Conservation (phyloP, 192 early-diverging fungal genomes). For the Coemansia aciculifera region DNA sequence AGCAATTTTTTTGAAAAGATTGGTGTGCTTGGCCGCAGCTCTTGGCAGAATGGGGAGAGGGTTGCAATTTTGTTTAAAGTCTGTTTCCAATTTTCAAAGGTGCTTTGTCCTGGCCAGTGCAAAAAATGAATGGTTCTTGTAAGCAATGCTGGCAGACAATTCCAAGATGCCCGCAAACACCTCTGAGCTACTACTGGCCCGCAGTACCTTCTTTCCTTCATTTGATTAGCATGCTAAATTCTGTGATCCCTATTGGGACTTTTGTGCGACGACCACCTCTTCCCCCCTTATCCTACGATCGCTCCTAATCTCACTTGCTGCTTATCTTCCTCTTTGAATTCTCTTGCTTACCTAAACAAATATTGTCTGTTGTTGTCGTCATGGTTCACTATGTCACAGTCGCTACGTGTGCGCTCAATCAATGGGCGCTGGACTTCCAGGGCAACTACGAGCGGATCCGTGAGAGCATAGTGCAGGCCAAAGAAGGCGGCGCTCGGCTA, state of each 20-base stretch:
- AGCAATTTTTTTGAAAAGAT: neutral
- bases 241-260: neutral
- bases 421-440: constrained; percentile 96
- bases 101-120: no score
- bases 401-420: constrained; percentile 81
- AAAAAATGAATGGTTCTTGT: no score
- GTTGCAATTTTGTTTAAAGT: no score
- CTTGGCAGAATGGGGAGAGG: no score
- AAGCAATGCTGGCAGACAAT: no score
- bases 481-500: constrained; percentile 73
- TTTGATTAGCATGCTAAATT: neutral
- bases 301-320: neutral
- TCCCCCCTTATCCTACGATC: neutral
- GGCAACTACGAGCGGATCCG: constrained; percentile 89
- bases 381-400: constrained; percentile 66
- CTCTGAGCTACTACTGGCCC: no score
- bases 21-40: neutral
- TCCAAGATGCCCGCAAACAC: no score
- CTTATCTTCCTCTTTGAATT: neutral
- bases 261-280: neutral
- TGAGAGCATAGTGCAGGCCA: constrained; percentile 81
- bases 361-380: neutral
- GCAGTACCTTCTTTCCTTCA: no score
- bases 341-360: neutral
- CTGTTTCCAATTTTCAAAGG: no score